Conservation (phyloP, 331 rosid genomes). For the Erythrophleum ivorense region DNA sequence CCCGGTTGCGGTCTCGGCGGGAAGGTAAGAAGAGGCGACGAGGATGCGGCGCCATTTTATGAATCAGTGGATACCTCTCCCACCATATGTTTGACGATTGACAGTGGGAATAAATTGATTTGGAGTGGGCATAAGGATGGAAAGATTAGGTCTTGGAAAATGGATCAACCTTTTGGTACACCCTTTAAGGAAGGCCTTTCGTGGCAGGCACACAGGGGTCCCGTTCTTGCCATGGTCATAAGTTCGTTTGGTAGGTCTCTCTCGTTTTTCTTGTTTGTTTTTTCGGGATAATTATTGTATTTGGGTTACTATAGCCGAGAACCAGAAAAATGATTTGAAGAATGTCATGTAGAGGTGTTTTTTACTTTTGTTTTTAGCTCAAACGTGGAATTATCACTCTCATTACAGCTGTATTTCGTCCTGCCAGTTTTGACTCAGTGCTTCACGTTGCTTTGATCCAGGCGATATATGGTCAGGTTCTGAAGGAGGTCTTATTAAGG, state of each 20-base stretch:
- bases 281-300: neutral
- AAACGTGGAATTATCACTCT: neutral
- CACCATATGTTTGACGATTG: constrained; percentile 72
- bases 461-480: constrained; percentile 98
- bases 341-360: neutral
- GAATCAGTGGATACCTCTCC: constrained; percentile 83
- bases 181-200: constrained; percentile 98
- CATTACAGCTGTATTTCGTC: neutral
- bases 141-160: constrained; percentile 90
- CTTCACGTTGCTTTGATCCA: constrained; percentile 44
- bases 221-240: constrained; percentile 77
- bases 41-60: constrained; percentile 85
- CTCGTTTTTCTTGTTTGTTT: neutral
- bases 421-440: neutral
- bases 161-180: constrained; percentile 66
- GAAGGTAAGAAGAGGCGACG: constrained; percentile 86
- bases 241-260: constrained; percentile 61
- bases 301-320: neutral
- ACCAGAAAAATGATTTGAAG: neutral
- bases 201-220: constrained; percentile 92
- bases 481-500: constrained; percentile 87
- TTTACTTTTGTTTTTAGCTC: neutral
- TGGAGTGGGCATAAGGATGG: constrained; percentile 99
- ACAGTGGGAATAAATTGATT: constrained; percentile 63
- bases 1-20: constrained; percentile 78